Evolutionary conservation across 1,139 yeast genomes (phyloP).

Genomic region (Scheffersomyces parashehatae): DNA sequence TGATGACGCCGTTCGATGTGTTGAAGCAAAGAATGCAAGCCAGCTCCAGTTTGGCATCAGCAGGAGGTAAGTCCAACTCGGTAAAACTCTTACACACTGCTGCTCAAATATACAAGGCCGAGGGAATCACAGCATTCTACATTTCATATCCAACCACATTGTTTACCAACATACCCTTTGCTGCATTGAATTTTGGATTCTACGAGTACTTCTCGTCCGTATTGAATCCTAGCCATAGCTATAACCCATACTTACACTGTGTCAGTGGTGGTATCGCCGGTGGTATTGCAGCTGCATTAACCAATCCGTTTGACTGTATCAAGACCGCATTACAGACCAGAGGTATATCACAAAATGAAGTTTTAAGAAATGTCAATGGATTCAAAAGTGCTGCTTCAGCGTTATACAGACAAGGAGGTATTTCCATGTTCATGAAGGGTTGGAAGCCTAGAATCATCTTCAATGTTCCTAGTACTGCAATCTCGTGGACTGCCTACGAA

Average conservation of each 20-base stretch:
- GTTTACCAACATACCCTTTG: constrained; percentile 91
- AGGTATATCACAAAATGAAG: constrained; percentile 52
- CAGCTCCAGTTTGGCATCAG: not conserved
- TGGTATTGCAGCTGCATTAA: constrained; percentile 93
- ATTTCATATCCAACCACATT: constrained; percentile 94
- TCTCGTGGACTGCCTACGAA: constrained; percentile 97
- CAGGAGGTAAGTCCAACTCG: constrained; percentile 12
- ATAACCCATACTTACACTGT: constrained; percentile 92
- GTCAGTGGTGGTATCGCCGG: constrained; percentile 95
- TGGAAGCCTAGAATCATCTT: constrained; percentile 88
- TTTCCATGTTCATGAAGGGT: constrained; percentile 77
- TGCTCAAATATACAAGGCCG: constrained; percentile 58
- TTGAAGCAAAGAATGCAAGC: constrained; percentile 73
- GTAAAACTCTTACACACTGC: constrained; percentile 40
- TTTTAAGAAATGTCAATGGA: constrained; percentile 63
- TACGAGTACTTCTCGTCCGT: constrained; percentile 81
- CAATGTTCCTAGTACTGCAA: constrained; percentile 95
- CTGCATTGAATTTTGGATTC: constrained; percentile 91
- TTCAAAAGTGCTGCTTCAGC: constrained; percentile 71
- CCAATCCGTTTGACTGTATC: constrained; percentile 94
- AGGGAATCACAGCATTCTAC: constrained; percentile 84
- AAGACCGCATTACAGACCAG: constrained; percentile 88
- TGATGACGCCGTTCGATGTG: constrained; percentile 98
- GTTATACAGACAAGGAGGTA: constrained; percentile 66
- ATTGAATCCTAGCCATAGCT: constrained; percentile 73